phyloP scores from a whole-genome alignment of 441 rosid species.

The Adansonia rubrostipa region DNA sequence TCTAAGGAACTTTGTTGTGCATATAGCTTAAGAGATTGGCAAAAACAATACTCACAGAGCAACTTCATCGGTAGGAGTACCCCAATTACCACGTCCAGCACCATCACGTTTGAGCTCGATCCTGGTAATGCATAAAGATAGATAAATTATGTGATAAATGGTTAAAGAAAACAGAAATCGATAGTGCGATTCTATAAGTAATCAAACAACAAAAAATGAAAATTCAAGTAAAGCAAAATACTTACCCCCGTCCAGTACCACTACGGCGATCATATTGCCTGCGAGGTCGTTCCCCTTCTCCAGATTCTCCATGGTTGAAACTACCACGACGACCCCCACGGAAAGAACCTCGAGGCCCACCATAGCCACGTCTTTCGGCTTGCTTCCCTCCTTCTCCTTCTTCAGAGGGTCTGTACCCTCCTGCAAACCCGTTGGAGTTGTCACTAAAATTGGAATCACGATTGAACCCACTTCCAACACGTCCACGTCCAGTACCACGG shows the following conservation, averaged over 20 bases:
- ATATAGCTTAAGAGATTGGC: background rate
- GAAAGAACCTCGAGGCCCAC: constrained; percentile 62
- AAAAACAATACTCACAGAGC: constrained; percentile 55
- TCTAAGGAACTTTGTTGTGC: background rate
- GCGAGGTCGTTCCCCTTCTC: constrained; percentile 72
- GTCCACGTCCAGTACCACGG: constrained; percentile 62
- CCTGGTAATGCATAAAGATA: constrained; percentile 38
- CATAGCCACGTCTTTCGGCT: constrained; percentile 61
- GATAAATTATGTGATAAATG: background rate
- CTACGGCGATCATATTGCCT: constrained; percentile 79
- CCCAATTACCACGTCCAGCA: constrained; percentile 94
- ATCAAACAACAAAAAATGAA: background rate
- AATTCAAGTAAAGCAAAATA: constrained; percentile 20
- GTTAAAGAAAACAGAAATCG: background rate
- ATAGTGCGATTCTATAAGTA: background rate
- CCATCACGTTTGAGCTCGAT: constrained; percentile 83
- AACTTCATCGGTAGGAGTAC: constrained; percentile 71
- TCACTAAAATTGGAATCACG: constrained; percentile 53
- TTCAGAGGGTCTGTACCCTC: constrained; percentile 57
- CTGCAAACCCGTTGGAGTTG: constrained; percentile 54
- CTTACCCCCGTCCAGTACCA: constrained; percentile 91
- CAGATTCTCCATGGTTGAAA: constrained; percentile 58
- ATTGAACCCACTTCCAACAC: constrained; percentile 46
- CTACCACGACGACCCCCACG: constrained; percentile 80
- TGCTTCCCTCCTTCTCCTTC: constrained; percentile 68